Evolutionary conservation across 2,329 filamentous ascomycete species (phyloP), one percentile per base, ranked within the genome.

Genomic region (Aspergillus aculeatinus): DNA sequence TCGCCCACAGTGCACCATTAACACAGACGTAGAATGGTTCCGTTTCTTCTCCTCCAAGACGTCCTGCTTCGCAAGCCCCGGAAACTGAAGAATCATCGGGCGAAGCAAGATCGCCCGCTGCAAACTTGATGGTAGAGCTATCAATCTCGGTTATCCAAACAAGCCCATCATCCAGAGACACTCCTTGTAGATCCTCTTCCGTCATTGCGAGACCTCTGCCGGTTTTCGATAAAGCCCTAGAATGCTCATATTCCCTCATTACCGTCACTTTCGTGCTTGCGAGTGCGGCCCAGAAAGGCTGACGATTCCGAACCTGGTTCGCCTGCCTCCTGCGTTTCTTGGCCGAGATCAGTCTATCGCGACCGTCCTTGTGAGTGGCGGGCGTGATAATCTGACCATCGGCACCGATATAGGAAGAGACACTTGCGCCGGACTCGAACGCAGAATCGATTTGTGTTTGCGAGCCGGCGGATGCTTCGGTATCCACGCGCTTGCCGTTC

Each of bases 221-320:
- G 25, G 74, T 75, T 67, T 76, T 76, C 10, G 73, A 76, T 51
- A 74, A 65, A 56, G 74, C 76, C 66, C 84, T 80, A 77, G 90
- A 94, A 73, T 96, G 85, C 77, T 92, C 89, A 68, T 91, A 91
- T 77, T 92, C 93, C 79, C 96, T 95, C 72, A 96, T 88, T 78
- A 96, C 92, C 69, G 95, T 94, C 74, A 97, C 93, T 82, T 97
- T 97, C 72, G 93, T 96, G 79, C 92, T 96, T 55, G 93, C 93
- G 68, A 97, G 85, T 51, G 93, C 93, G 65, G 93, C 92, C 93
- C 93, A 97, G 65, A 97, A 85, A 52, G 93, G 93, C 78, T 97
- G 93, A 72, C 92, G 88, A 74, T 92, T 91, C 75, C 93, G 85
- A 67, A 96, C 92, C 76, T 95, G 91, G 60, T 92, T 92, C 72